Evolutionary conservation across 164 flowering plant genomes (phyloP).

Genomic region (Buxus sempervirens): DNA sequence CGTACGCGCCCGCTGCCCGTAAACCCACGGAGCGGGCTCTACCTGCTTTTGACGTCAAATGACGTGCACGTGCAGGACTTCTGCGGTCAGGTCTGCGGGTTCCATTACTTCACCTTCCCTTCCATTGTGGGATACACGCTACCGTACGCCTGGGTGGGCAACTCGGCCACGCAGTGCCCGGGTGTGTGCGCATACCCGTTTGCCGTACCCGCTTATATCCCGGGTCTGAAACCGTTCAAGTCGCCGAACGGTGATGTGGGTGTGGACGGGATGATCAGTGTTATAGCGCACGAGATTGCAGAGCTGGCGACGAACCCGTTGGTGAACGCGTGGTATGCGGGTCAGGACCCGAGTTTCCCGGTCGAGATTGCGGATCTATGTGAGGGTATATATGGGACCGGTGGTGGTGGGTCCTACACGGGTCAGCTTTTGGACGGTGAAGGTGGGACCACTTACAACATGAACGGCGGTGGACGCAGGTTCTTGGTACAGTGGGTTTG

Average conservation of each 20-base stretch:
- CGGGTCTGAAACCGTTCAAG: conserved; percentile 57
- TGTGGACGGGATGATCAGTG: conserved; percentile 84
- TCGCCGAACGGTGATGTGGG: conserved; percentile 85
- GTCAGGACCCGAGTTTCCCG: conserved; percentile 71
- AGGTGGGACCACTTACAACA: conserved; percentile 83
- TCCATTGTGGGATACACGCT: conserved; percentile 70
- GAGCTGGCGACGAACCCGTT: conserved; percentile 90
- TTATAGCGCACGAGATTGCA: conserved; percentile 86
- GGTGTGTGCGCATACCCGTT: conserved; percentile 76
- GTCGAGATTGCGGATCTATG: conserved; percentile 91
- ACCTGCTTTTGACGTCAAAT: conserved; percentile 67
- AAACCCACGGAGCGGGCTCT: conserved; percentile 59
- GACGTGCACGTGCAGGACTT: conserved; percentile 86
- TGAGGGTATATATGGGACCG: conserved; percentile 81
- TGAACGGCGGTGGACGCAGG: conserved; percentile 72
- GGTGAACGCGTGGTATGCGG: conserved; percentile 97
- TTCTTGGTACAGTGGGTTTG: conserved; percentile 95
- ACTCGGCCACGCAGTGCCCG: conserved; percentile 71
- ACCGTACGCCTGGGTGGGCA: conserved; percentile 98
- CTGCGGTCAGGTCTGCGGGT: conserved; percentile 83
- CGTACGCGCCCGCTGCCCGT: conserved; percentile 62
- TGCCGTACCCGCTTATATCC: conserved; percentile 69
- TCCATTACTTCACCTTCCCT: conserved; percentile 95
- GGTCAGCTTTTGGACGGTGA: conserved; percentile 63
- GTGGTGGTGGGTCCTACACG: conserved; percentile 85